These are phyloP conservation scores for Colletotrichum horii DNA, from an alignment of 2,329 filamentous ascomycete species.

Conservation along the genomic window DNA sequence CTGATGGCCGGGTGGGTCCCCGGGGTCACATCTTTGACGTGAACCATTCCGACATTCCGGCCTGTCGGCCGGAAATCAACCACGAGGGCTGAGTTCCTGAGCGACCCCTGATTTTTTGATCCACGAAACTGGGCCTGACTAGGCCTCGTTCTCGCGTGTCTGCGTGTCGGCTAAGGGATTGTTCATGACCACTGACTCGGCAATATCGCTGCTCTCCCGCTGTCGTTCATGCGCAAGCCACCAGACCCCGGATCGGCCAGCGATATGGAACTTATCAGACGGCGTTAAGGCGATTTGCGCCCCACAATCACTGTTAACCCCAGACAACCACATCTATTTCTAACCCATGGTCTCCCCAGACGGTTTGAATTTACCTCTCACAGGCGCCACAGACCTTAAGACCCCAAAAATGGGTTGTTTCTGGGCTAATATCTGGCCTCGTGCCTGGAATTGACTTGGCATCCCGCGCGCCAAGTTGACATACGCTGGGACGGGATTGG, in stretches of 20 bases:
- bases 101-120: neutral
- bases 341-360: neutral
- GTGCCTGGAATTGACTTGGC: neutral
- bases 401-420: neutral
- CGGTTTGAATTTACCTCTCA: neutral
- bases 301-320: neutral
- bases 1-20: neutral
- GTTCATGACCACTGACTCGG: conserved; percentile 11
- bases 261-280: conserved; percentile 6
- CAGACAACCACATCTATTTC: conserved; percentile 5
- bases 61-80: neutral
- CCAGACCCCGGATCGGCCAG: neutral
- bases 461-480: neutral
- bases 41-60: neutral
- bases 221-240: conserved; percentile 7
- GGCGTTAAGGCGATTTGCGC: neutral
- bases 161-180: neutral
- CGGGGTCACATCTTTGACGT: neutral
- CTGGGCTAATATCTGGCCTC: neutral
- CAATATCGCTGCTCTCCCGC: neutral
- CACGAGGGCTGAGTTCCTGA: neutral
- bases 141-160: neutral
- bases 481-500: neutral
- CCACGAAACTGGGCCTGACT: neutral
- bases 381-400: neutral